These are phyloP conservation scores for Camellia oleifera DNA, from an alignment of 179 eudicot genomes.

Conservation along the genomic window DNA sequence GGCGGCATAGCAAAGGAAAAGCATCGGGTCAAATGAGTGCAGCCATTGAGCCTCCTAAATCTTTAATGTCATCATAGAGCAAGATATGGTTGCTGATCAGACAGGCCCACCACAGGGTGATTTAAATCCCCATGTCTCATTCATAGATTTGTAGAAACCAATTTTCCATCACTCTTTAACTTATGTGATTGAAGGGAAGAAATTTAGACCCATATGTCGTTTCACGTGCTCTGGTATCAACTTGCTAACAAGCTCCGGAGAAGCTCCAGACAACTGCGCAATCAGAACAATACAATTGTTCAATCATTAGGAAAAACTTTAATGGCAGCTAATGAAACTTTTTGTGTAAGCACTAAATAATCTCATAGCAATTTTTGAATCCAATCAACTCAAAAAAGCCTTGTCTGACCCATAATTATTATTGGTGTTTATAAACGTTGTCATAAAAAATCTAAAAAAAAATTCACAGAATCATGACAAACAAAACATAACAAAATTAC, in stretches of 20 bases:
- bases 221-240: conserved; percentile 72
- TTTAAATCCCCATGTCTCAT: neutral
- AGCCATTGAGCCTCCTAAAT: conserved; percentile 7
- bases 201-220: conserved; percentile 59
- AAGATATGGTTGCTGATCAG: conserved; percentile 17
- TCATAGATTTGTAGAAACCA: conserved; percentile 4
- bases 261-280: conserved; percentile 61
- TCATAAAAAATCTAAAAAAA: neutral
- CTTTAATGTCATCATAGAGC: neutral
- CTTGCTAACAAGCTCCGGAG: conserved; percentile 65
- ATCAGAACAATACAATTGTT: conserved; percentile 2
- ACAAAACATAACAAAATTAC: neutral
- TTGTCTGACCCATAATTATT: neutral
- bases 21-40: conserved; percentile 8
- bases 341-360: conserved; percentile 1
- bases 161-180: neutral
- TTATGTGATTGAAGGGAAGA: conserved; percentile 48
- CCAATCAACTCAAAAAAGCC: neutral
- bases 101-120: conserved; percentile 6
- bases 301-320: too few species aligned
- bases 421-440: neutral
- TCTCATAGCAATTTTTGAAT: neutral
- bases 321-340: neutral
- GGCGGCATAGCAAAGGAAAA: conserved; percentile 2
- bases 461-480: neutral